Conservation (phyloP, 2,329 filamentous ascomycete genomes). For the Hawksworthiomyces lignivorus region DNA sequence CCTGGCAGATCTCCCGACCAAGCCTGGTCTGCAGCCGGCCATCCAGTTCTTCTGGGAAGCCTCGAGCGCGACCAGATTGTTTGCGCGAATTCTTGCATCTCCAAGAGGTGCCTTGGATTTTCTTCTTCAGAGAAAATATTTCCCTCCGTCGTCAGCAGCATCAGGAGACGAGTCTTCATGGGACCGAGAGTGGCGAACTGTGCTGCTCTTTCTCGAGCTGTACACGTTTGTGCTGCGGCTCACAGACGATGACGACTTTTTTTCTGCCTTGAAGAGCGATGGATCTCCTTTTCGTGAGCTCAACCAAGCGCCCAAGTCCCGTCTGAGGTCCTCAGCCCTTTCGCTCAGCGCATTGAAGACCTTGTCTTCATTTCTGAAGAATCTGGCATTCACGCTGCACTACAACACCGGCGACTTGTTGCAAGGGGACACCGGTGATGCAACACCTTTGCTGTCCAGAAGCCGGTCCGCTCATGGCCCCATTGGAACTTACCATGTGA, state of each 20-base stretch:
- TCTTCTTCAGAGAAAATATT: conserved; percentile 18
- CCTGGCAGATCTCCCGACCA: conserved; percentile 55
- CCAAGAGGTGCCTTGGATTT: conserved; percentile 22
- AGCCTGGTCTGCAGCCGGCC: conserved; percentile 45
- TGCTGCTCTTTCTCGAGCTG: conserved; percentile 85
- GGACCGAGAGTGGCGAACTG: conserved; percentile 75
- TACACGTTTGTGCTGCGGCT: conserved; percentile 89
- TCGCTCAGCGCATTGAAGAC: conserved; percentile 62
- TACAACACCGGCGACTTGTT: conserved; percentile 66
- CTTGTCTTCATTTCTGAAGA: conserved; percentile 80
- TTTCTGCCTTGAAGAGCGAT: conserved; percentile 41
- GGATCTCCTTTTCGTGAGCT: not conserved
- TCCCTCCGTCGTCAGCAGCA: conserved; percentile 8
- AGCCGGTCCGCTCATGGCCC: not conserved
- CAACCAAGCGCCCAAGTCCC: conserved; percentile 30
- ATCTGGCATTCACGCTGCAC: conserved; percentile 80
- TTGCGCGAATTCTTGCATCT: conserved; percentile 25
- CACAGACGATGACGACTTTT: conserved; percentile 95
- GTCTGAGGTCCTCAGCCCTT: conserved; percentile 57
- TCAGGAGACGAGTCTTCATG: conserved; percentile 23
- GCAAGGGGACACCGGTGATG: conserved; percentile 10
- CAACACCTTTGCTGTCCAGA: not conserved
- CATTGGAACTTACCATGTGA: conserved; percentile 26
- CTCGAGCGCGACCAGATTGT: conserved; percentile 36
- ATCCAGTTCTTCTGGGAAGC: conserved; percentile 80